A percentile compares a stretch with the other conserved stretches of the same genome.
Conservation (phyloP, 148 eudicot genomes). For the Rhododendron ferrugineum region DNA sequence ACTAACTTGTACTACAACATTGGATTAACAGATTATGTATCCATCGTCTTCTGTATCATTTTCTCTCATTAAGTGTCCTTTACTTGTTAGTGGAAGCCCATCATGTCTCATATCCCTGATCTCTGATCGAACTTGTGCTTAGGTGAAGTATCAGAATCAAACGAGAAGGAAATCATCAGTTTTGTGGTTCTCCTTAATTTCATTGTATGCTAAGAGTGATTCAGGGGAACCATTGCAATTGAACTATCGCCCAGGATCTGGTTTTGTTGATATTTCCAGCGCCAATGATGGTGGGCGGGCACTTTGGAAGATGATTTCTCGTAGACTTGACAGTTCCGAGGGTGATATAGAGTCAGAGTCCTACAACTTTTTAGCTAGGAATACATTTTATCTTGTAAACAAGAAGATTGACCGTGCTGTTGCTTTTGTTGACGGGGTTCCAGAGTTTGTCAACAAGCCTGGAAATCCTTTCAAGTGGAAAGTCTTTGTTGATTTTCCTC, state of each 20-base stretch:
- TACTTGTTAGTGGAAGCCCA: not conserved
- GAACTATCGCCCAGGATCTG: constrained; percentile 52
- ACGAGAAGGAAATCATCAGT: constrained; percentile 58
- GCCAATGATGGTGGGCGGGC: constrained; percentile 45
- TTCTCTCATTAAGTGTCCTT: not conserved
- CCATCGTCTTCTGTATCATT: not conserved
- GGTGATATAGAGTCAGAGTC: constrained; percentile 53
- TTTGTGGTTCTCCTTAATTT: constrained; percentile 64
- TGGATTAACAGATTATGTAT: not conserved
- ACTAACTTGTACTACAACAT: not conserved
- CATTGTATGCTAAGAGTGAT: constrained; percentile 73
- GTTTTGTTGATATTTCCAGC: constrained; percentile 78
- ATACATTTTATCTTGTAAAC: constrained; percentile 74
- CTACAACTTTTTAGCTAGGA: constrained; percentile 32
- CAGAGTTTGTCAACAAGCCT: constrained; percentile 80
- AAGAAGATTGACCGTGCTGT: constrained; percentile 61
- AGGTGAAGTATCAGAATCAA: constrained; percentile 81
- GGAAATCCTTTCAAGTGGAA: constrained; percentile 92
- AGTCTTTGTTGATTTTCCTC: constrained; percentile 41
- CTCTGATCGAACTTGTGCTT: constrained; percentile 7
- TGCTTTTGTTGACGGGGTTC: constrained; percentile 76
- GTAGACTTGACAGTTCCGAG: constrained; percentile 41
- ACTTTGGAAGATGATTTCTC: constrained; percentile 63
- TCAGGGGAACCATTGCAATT: constrained; percentile 70
- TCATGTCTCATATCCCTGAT: not conserved